Percentiles rank a stretch among this genome's conserved stretches.
Conservation (phyloP, 257 asterid species). For the Solanum arcanum region DNA sequence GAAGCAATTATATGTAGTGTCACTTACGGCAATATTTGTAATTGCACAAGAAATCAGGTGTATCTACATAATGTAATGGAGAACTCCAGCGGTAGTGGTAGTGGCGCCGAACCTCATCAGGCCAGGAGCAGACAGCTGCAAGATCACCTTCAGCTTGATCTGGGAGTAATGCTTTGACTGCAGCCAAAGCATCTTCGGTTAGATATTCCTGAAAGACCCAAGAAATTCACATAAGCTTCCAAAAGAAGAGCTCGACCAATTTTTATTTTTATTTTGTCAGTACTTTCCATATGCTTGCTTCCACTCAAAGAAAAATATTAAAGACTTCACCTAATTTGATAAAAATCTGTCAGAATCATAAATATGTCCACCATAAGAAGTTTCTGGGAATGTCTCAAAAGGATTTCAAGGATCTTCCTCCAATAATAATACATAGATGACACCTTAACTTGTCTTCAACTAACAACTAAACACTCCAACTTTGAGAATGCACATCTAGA, state of each 20-base stretch:
- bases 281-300: background rate
- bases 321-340: background rate
- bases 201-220: slow-evolving; percentile 44
- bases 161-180: slow-evolving; percentile 71
- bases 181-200: slow-evolving; percentile 48
- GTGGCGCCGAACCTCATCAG: slow-evolving; percentile 46
- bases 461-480: background rate
- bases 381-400: background rate
- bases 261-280: background rate
- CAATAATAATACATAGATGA: background rate
- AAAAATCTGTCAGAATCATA: background rate
- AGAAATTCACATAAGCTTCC: background rate
- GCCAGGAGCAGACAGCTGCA: slow-evolving; percentile 80
- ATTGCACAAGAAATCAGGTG: slow-evolving; percentile 93
- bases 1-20: background rate
- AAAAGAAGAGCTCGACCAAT: background rate
- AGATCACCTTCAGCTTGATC: slow-evolving; percentile 81
- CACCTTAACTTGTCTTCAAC: background rate
- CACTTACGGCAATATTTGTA: slow-evolving; percentile 81
- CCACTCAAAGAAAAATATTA: background rate
- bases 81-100: slow-evolving; percentile 74
- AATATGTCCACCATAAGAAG: background rate
- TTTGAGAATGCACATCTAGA: background rate
- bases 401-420: background rate
- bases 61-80: slow-evolving; percentile 68